Base-by-base conservation (phyloP, 2,329 filamentous ascomycete species). In the Botryosphaeria dothidea region DNA sequence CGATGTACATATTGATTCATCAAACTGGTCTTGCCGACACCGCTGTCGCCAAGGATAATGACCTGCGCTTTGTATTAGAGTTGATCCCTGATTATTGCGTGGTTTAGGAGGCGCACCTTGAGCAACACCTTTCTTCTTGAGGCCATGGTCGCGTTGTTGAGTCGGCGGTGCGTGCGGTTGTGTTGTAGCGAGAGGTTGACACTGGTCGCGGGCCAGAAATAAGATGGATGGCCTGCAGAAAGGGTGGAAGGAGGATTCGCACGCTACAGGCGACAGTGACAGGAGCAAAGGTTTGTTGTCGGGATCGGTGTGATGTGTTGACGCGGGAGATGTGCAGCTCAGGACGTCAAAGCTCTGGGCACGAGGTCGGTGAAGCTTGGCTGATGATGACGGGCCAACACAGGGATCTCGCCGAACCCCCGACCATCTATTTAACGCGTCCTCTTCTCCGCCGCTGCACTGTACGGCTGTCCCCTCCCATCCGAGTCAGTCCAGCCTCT, bases 1-100 rank as follows among this genome's bases (percentile, higher is more conserved):
- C 54, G 65, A 73, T 91, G 79, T 88, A 98, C 95, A 92, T 98
- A 99, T 98, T 99, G 95, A 84, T 99, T 99, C 95, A 99, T 99
- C 87, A 99, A 89, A 81, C 93, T 97, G 67, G 95, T 99, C 87
- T 99, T 99, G 79, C 95, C 95, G 68, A 99, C 95, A 82, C 95
- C 95, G 81, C 94, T 98, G 81, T 99, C 95, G 73, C 95, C 95
- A 72, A 99, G 90, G 82, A 99, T 98, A 76, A 99, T 99, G 76
- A 99, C 93, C 94, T 98, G 65, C 52, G 6, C 19, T 51, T 29
- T 25, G 74, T 31, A 65, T 66, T 48, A 71, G 69, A 49, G 57
- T 66, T 2, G 45, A 36, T 7, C 56, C 29, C 58, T 62, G 66
- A 62, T 15, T 17, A 57, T 67, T 61, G 64, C 49, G 38, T 15